Base-by-base conservation (phyloP, 1,139 yeast species). In the Suhomyces guaymorum region DNA sequence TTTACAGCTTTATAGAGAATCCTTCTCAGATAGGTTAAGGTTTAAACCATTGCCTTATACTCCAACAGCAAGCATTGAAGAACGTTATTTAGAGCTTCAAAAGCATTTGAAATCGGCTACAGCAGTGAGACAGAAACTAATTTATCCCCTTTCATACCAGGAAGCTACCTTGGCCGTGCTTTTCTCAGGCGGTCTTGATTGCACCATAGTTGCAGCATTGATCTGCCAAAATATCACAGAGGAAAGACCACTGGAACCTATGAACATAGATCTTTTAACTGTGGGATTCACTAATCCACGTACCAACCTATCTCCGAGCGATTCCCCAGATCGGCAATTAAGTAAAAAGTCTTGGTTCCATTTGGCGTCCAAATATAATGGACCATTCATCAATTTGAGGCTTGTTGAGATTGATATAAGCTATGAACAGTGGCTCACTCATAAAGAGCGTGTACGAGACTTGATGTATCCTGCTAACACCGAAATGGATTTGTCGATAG, bases 251-350 rank as follows among this genome's bases (percentile, higher is more conserved):
- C 32, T 28, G 7, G 21, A 33, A 16, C 12, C 15, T 3, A 33
- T 40, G 10, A 39, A 42, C 7, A 53, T 69, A 10, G 97, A 92
- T 54, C 65, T 92, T n/a, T 55, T 94, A n/a, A 90, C 92, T 37
- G 98, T 94, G 3, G 95, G 96, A 0, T 92, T 92, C 59, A 92
- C 86, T 45, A 92, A 90, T 49, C 92, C 90, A n/a, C 70, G 98
- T 37, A 81, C 90, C 0, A 75, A 78, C 1, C 61, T 75, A 20
- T 37, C 49, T n/a, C 81, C 87, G 0, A 51, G 58, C 0, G 75
- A 76, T 19, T 83, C 95, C 2, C 98, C 98, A 0, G 99, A 92
- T 59, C 63, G 98, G 28, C 61, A 70, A 37, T 63, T 92, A 9
- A 95, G 95, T 1, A 59, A 68, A 13, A 68, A 72, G 38, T 82